Conservation (phyloP, 768 basidiomycete genomes). For the Mycena alexandri region DNA sequence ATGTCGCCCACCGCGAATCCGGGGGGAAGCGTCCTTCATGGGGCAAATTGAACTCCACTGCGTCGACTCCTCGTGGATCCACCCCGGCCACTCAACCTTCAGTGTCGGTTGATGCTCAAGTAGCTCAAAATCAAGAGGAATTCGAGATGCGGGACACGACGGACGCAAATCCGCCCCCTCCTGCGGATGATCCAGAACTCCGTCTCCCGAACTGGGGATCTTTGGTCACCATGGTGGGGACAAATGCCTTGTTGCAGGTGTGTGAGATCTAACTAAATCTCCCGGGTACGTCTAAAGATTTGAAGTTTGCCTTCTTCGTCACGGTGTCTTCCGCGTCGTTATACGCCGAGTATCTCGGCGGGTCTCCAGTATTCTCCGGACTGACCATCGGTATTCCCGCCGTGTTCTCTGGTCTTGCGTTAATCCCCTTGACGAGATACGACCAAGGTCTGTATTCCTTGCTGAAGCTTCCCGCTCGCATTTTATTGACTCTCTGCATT, state of each 20-base stretch:
- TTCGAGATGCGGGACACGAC: not conserved
- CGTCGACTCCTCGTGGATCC: conserved; percentile 17
- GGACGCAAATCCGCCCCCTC: not conserved
- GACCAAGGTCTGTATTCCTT: conserved; percentile 62
- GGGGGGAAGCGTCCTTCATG: conserved; percentile 20
- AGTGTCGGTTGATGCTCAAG: not conserved
- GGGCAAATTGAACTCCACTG: conserved; percentile 19
- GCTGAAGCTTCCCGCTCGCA: not conserved
- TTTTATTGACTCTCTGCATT: not conserved
- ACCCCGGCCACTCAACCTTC: not conserved
- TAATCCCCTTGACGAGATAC: conserved; percentile 66
- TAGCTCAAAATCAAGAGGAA: not conserved
- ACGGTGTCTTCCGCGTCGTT: conserved; percentile 75
- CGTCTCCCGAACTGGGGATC: conserved; percentile 61
- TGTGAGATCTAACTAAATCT: not conserved
- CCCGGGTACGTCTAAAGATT: not conserved
- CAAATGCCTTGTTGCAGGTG: conserved; percentile 63
- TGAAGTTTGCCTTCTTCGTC: conserved; percentile 75
- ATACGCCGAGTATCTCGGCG: conserved; percentile 74
- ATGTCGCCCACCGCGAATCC: conserved; percentile 24
- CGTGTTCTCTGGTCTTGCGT: conserved; percentile 67
- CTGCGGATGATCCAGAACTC: conserved; percentile 48
- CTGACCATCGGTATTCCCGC: conserved; percentile 78
- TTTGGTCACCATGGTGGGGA: conserved; percentile 55
- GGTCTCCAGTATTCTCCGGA: conserved; percentile 78